These are phyloP conservation scores for Coniferiporia weirii DNA, from an alignment of 1,284 basidiomycete genomes.

Conservation along the genomic window DNA sequence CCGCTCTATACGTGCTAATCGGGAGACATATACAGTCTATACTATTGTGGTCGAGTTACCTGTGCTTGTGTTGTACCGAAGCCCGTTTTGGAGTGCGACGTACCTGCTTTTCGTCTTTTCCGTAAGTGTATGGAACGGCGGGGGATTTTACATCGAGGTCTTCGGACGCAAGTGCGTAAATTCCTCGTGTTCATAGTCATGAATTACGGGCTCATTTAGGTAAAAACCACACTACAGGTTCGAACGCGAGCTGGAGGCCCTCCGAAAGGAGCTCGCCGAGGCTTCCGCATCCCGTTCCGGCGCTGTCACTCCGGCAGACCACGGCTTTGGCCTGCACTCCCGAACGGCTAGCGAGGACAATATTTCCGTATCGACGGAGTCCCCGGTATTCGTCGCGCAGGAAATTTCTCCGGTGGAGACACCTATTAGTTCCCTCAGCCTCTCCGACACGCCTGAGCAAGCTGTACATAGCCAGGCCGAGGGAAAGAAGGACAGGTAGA, in stretches of 20 bases:
- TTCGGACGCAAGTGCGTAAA: conserved; percentile 83
- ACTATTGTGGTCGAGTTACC: conserved; percentile 83
- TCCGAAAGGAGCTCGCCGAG: conserved; percentile 82
- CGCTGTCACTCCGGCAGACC: conserved; percentile 37
- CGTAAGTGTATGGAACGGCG: conserved; percentile 83
- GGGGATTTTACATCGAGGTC: conserved; percentile 88
- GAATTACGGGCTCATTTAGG: not conserved
- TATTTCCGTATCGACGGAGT: conserved; percentile 13
- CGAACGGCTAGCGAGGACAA: conserved; percentile 27
- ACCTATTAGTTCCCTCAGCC: not conserved
- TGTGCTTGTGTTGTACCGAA: conserved; percentile 76
- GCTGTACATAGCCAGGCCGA: not conserved
- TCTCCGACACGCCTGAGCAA: conserved; percentile 1
- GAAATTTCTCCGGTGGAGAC: conserved; percentile 8
- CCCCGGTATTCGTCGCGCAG: conserved; percentile 15
- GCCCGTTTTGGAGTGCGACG: conserved; percentile 63
- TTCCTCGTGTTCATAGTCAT: not conserved
- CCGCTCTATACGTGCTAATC: not conserved
- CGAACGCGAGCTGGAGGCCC: conserved; percentile 81
- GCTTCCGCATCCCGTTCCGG: conserved; percentile 40
- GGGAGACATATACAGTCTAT: conserved; percentile 52
- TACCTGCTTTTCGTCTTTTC: conserved; percentile 78
- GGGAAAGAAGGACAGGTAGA: conserved; percentile 9
- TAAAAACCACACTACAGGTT: conserved; percentile 50
- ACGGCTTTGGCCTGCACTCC: conserved; percentile 28